Evolutionary conservation across 305 asterid genomes (phyloP), one percentile per base, ranked within the genome.

Genomic region (Euphrasia arctica): DNA sequence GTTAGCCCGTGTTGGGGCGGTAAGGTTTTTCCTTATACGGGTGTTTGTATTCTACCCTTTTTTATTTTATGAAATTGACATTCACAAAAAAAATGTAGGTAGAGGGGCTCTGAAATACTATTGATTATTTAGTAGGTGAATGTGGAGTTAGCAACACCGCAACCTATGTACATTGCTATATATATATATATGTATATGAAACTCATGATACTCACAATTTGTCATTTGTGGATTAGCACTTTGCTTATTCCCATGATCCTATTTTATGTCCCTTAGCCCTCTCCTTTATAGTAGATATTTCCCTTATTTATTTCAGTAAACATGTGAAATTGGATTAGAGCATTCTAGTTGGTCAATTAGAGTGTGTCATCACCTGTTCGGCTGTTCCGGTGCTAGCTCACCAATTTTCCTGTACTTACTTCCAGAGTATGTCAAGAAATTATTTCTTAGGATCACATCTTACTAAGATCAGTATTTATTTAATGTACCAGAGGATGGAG

Each of bases 401-500:
- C 39, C 5, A 45, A 27, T 10, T 34, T 57, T 54, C 13, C 50
- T 62, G 8, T 61, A 48, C 42, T 18, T 29, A 55, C 48, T 9
- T 15, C 34, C 43, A 12, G 8, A 28, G 27, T 58, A 29, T 56
- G 62, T 50, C 54, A n/a, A 63, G 28, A 32, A 52, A 36, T 47
- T 43, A 34, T 69, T 50, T 70, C 64, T 51, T 14, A 49, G 62
- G 66, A 54, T 42, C 63, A 60, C 60, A 52, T 61, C 51, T 66
- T 60, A 66, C 64, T 14, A 57, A 48, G 54, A 60, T 51, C 28
- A 32, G 25, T 31, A 15, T 52, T 72, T 70, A 43, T 67, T 70
- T 59, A 70, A 52, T 73, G 72, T 70, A 25, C 62, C 79, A 74
- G 80, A 76, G 74, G 70, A 90, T 90, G 96, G 95, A 87, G 89